These are phyloP conservation scores for Suhomyces guaymorum DNA, from an alignment of 1,139 yeast species.

Conservation along the genomic window DNA sequence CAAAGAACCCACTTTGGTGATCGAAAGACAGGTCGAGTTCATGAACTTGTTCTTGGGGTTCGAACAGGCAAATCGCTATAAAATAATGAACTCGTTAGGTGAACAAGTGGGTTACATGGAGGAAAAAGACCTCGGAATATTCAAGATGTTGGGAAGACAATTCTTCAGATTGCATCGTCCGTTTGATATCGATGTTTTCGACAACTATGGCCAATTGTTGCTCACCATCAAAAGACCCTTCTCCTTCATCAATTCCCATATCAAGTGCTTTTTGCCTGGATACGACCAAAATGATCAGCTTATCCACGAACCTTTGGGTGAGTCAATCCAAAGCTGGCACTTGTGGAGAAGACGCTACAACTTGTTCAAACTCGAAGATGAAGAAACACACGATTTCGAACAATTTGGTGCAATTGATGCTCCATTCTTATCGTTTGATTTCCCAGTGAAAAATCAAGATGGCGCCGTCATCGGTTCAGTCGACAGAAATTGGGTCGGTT, in stretches of 20 bases:
- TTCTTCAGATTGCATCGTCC: constrained; percentile 83
- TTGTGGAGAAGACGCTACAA: constrained; percentile 87
- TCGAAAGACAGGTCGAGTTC: constrained; percentile 84
- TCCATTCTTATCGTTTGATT: constrained; percentile 82
- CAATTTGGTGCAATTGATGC: constrained; percentile 89
- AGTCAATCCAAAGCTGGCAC: constrained; percentile 91
- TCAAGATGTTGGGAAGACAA: constrained; percentile 75
- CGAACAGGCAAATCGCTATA: constrained; percentile 85
- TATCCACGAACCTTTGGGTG: constrained; percentile 66
- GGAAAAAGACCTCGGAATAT: constrained; percentile 74
- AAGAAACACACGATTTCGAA: constrained; percentile 47
- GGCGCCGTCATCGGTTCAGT: constrained; percentile 71
- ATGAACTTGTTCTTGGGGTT: constrained; percentile 85
- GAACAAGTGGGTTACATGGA: constrained; percentile 75
- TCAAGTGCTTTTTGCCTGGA: constrained; percentile 69
- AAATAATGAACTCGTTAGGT: constrained; percentile 72
- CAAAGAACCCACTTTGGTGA: constrained; percentile 77
- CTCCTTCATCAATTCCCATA: constrained; percentile 84
- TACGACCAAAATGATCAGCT: constrained; percentile 36
- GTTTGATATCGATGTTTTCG: constrained; percentile 77
- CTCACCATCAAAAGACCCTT: constrained; percentile 79
- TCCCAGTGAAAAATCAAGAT: constrained; percentile 65
- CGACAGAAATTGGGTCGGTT: constrained; percentile 92
- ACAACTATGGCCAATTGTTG: constrained; percentile 65
- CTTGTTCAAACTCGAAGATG: constrained; percentile 59